Evolutionary conservation across 164 flowering plant species (phyloP).

Genomic region (Aristolochia contorta): DNA sequence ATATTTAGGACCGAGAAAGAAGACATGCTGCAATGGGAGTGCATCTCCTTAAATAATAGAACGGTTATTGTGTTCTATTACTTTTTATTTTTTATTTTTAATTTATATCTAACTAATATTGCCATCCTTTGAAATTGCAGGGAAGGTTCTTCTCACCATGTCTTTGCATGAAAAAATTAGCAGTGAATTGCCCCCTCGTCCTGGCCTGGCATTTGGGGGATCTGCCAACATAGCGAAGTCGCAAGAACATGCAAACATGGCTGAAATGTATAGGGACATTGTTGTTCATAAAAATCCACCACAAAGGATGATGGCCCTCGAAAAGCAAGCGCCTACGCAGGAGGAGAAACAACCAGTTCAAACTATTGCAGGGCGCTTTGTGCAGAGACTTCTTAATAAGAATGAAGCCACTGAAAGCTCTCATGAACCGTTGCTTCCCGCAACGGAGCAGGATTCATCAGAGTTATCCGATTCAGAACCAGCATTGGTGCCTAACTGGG

Average conservation of each 20-base stretch:
- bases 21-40: no score
- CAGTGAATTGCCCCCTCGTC: slow-evolving; percentile 6
- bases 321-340: background rate
- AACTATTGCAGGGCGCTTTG: slow-evolving; percentile 36
- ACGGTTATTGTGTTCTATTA: no score
- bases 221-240: slow-evolving; percentile 5
- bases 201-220: slow-evolving; percentile 11
- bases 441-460: slow-evolving; percentile 33
- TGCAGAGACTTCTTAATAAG: slow-evolving; percentile 44
- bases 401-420: slow-evolving; percentile 14
- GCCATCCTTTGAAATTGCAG: slow-evolving; percentile 26
- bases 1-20: no score
- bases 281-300: slow-evolving; percentile 14
- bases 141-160: slow-evolving; percentile 55
- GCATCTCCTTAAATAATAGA: no score
- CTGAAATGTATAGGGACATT: slow-evolving; percentile 9
- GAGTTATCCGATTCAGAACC: slow-evolving; percentile 31
- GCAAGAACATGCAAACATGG: slow-evolving; percentile 18
- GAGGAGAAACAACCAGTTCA: slow-evolving; percentile 48
- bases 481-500: slow-evolving; percentile 27
- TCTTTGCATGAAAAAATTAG: slow-evolving; percentile 45
- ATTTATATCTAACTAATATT: background rate
- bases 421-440: slow-evolving; percentile 16
- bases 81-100: background rate
- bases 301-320: slow-evolving; percentile 14